These are phyloP conservation scores for Cladosporium sp. DNA, from an alignment of 2,329 filamentous ascomycete species.

Conservation along the genomic window DNA sequence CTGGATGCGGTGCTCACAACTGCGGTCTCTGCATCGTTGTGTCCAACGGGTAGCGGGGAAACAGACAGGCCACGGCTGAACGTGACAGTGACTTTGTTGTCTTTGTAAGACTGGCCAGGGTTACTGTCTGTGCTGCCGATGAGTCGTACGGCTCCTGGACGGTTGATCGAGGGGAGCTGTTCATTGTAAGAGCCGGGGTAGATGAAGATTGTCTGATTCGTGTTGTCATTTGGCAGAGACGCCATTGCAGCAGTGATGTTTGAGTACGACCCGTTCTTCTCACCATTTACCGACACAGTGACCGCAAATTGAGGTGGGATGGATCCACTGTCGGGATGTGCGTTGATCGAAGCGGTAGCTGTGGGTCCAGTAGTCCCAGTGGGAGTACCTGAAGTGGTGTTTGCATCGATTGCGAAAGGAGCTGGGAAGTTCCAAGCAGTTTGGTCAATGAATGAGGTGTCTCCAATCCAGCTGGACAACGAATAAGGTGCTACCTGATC, in stretches of 20 bases:
- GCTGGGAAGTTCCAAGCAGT: constrained; percentile 37
- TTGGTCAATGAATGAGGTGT: constrained; percentile 41
- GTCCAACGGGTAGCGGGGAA: constrained; percentile 36
- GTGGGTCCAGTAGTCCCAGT: constrained; percentile 22
- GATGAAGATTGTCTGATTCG: constrained; percentile 39
- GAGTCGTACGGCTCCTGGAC: constrained; percentile 37
- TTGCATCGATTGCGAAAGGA: constrained; percentile 28
- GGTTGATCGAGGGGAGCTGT: constrained; percentile 37
- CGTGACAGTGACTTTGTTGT: constrained; percentile 35
- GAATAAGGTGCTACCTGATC: constrained; percentile 34
- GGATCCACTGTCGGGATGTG: constrained; percentile 40
- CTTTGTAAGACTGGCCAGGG: constrained; percentile 33
- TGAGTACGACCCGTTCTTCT: constrained; percentile 29
- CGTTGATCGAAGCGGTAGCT: constrained; percentile 30
- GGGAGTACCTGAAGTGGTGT: constrained; percentile 9
- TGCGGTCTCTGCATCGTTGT: constrained; percentile 41
- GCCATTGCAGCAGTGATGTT: constrained; percentile 35
- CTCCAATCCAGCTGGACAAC: constrained; percentile 37
- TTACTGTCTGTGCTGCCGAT: constrained; percentile 32
- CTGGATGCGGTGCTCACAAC: constrained; percentile 43
- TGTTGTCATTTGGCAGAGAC: constrained; percentile 32
- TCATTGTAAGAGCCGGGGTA: constrained; percentile 40
- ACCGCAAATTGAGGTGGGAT: constrained; percentile 40
- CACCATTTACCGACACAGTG: constrained; percentile 36
- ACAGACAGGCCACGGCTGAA: constrained; percentile 30